Conservation (phyloP, 176 grass and related monocot species). For the sorghum (Sorghum bicolor) region Sorghum_bicolor_NCBIv3 NC_012876.2:64333001-64333500, state of each 20-base stretch:
- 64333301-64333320: slow-evolving; percentile 47
- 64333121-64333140: neutral
- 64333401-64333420: slow-evolving; percentile 51
- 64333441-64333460: slow-evolving; percentile 70
- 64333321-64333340: slow-evolving; percentile 36
- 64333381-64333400: slow-evolving; percentile 56
- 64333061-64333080: slow-evolving; percentile 46
- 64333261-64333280: slow-evolving; percentile 74
- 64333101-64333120: slow-evolving; percentile 7
- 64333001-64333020: slow-evolving; percentile 50
- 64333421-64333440: slow-evolving; percentile 66
- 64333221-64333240: slow-evolving; percentile 51
- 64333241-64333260: slow-evolving; percentile 61
- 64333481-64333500: slow-evolving; percentile 30
- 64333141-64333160: neutral
- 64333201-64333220: neutral
- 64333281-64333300: slow-evolving; percentile 62
- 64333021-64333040: slow-evolving; percentile 66
- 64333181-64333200: neutral
- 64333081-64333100: neutral
- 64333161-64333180: neutral
- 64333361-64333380: slow-evolving; percentile 68
- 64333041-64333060: slow-evolving; percentile 45
- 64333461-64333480: slow-evolving; percentile 80
- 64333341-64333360: slow-evolving; percentile 52